These are phyloP conservation scores for Domatiomyces catenatus DNA, from an alignment of 2,329 filamentous ascomycete genomes.

Conservation along the genomic window DNA sequence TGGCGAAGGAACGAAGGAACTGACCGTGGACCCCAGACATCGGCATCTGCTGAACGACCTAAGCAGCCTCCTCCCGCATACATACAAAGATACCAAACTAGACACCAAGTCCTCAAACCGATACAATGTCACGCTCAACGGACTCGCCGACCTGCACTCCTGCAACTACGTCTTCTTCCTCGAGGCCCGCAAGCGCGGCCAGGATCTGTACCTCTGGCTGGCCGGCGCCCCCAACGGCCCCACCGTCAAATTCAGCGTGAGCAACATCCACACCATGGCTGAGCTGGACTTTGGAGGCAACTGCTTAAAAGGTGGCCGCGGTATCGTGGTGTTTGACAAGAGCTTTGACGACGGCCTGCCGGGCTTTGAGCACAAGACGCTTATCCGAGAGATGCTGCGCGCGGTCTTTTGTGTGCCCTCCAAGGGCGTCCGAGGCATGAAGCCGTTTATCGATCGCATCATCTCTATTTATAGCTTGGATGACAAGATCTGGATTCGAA, in stretches of 20 bases:
- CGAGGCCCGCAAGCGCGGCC: constrained; percentile 72
- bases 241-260: constrained; percentile 41
- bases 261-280: constrained; percentile 79
- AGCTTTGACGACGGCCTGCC: constrained; percentile 64
- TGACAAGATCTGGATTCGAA: constrained; percentile 88
- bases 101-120: constrained; percentile 64
- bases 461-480: constrained; percentile 84
- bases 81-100: constrained; percentile 87
- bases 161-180: constrained; percentile 94
- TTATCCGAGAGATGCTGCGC: constrained; percentile 71
- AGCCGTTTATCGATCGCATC: constrained; percentile 91
- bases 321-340: constrained; percentile 79
- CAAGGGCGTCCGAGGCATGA: constrained; percentile 63
- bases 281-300: constrained; percentile 95
- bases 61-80: constrained; percentile 74
- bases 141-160: constrained; percentile 63
- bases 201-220: constrained; percentile 90
- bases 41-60: constrained; percentile 86
- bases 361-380: constrained; percentile 29
- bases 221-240: constrained; percentile 77
- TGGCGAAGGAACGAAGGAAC: background rate
- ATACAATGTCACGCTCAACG: constrained; percentile 62
- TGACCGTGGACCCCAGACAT: constrained; percentile 43
- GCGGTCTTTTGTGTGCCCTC: constrained; percentile 89
- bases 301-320: constrained; percentile 83